phyloP scores from a whole-genome alignment of 257 asterid species.

The Cordia subcordata region DNA sequence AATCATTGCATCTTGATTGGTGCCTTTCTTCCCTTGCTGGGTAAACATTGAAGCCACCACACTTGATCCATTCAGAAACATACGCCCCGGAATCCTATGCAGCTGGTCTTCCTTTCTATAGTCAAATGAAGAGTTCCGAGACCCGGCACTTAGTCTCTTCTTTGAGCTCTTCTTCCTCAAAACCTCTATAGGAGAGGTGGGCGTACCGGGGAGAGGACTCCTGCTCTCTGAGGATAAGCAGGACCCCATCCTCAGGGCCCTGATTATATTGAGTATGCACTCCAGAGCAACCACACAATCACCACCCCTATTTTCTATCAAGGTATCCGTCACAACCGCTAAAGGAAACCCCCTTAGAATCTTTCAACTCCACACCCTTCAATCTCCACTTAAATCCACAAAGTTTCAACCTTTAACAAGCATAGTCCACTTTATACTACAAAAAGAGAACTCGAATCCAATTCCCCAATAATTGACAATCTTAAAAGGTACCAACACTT shows the following conservation, averaged over 20 bases:
- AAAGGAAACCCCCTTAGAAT: conserved; percentile 13
- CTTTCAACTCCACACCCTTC: conserved; percentile 13
- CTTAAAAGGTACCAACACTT: too few relatives aligned
- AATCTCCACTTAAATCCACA: conserved; percentile 20
- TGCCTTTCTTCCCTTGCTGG: conserved; percentile 90
- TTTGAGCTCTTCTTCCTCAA: conserved; percentile 39
- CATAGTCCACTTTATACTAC: too few relatives aligned
- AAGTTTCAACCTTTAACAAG: conserved; percentile 14
- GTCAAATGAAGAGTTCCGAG: conserved; percentile 56
- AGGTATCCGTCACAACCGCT: conserved; percentile 57
- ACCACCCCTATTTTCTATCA: conserved; percentile 48
- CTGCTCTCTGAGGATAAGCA: conserved; percentile 83
- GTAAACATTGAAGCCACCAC: conserved; percentile 72
- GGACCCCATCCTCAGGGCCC: conserved; percentile 99
- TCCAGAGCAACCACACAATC: conserved; percentile 81
- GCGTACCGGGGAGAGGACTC: conserved; percentile 76
- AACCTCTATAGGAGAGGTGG: conserved; percentile 29
- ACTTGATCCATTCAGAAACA: conserved; percentile 78
- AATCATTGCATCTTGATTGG: conserved; percentile 95
- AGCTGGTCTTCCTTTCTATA: conserved; percentile 56
- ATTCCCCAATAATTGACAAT: too few relatives aligned
- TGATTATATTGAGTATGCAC: conserved; percentile 70
- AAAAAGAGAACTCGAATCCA: too few relatives aligned
- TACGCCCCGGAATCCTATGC: conserved; percentile 69
- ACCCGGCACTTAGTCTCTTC: conserved; percentile 47